phyloP scores from a whole-genome alignment of 2,329 filamentous ascomycete genomes.

The Cordyceps cateniannulata region DNA sequence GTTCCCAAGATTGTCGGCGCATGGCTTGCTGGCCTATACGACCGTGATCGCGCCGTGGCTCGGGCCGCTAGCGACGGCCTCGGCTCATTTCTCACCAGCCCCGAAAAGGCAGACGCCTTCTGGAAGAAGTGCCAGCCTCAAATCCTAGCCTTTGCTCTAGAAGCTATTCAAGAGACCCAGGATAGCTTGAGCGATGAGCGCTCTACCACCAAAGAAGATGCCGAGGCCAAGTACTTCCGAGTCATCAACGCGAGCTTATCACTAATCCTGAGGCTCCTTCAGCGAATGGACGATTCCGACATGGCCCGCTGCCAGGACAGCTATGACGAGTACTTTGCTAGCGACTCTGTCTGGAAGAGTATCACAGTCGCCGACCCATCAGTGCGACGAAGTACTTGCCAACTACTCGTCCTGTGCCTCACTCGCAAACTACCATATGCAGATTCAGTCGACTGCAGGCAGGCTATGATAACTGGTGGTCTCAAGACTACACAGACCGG shows the following conservation, averaged over 20 bases:
- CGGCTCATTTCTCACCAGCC: constrained; percentile 65
- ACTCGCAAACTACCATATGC: constrained; percentile 41
- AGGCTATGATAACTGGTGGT: constrained; percentile 63
- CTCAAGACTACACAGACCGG: constrained; percentile 66
- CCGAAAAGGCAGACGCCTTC: constrained; percentile 71
- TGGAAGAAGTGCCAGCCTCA: constrained; percentile 76
- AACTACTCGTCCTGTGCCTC: constrained; percentile 44
- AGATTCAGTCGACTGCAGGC: constrained; percentile 45
- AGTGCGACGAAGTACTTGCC: constrained; percentile 45
- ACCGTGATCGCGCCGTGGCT: constrained; percentile 71
- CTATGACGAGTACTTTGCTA: constrained; percentile 61
- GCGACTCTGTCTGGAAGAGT: constrained; percentile 60
- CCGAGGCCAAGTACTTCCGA: constrained; percentile 76
- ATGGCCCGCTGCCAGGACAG: constrained; percentile 52
- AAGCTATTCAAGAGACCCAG: constrained; percentile 73
- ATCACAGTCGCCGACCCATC: constrained; percentile 55
- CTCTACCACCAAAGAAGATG: constrained; percentile 76
- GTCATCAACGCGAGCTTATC: constrained; percentile 55
- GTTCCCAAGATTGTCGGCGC: constrained; percentile 72
- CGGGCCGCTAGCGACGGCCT: constrained; percentile 74
- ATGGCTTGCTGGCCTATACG: constrained; percentile 89
- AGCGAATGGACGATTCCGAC: constrained; percentile 43
- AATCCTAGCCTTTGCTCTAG: constrained; percentile 75
- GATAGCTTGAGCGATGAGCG: constrained; percentile 85
- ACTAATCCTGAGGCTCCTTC: constrained; percentile 47